Conservation (phyloP, 2,329 filamentous ascomycete species). For the Sporothrix protearum region DNA sequence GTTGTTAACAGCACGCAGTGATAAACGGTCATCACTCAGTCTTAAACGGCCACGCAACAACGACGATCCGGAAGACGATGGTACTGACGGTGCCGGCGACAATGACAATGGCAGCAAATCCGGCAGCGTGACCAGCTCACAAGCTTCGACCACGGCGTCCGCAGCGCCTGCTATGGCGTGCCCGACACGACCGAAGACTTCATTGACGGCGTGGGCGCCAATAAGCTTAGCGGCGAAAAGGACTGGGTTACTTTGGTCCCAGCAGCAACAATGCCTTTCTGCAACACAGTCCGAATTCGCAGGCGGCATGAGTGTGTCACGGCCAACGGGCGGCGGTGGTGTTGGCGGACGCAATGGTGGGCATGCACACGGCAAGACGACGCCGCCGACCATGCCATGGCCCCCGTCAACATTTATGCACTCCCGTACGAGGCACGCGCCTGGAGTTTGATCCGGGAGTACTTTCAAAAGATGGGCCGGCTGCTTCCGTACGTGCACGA, state of each 20-base stretch:
- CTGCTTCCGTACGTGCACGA: conserved; percentile 30
- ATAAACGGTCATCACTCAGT: not conserved
- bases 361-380: not conserved
- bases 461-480: conserved; percentile 29
- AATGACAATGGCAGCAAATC: not conserved
- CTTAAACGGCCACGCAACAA: not conserved
- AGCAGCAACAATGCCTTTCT: conserved; percentile 33
- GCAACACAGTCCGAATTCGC: conserved; percentile 27
- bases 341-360: not conserved
- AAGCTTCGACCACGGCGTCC: not conserved
- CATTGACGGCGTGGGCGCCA: conserved; percentile 30
- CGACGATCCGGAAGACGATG: not conserved
- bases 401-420: conserved; percentile 17
- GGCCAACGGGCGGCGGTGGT: not conserved
- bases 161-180: not conserved
- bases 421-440: not conserved
- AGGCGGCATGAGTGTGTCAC: conserved; percentile 11
- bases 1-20: not conserved
- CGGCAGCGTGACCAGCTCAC: not conserved
- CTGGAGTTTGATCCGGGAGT: conserved; percentile 21
- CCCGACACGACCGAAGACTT: conserved; percentile 21
- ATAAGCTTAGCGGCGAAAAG: conserved; percentile 30
- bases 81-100: not conserved
- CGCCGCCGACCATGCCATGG: not conserved
- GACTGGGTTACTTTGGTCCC: conserved; percentile 30